These are phyloP conservation scores for Candida suzukii DNA, from an alignment of 805 yeast genomes.

Conservation along the genomic window DNA sequence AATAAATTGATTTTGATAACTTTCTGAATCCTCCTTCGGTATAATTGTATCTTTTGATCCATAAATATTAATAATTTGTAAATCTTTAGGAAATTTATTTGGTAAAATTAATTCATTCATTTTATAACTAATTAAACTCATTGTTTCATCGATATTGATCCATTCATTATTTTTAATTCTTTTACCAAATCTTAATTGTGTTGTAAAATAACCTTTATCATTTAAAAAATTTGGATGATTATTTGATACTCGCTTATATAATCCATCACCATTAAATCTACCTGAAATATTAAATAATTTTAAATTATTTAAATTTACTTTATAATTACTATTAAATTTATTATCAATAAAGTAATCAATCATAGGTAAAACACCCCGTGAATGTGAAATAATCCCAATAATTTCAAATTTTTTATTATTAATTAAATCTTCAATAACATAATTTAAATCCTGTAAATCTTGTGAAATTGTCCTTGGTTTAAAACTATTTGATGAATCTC, in stretches of 20 bases:
- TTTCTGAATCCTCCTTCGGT: constrained; percentile 54
- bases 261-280: constrained; percentile 49
- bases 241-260: constrained; percentile 29
- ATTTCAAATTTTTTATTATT: constrained; percentile 35
- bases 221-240: not conserved
- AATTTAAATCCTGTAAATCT: constrained; percentile 64
- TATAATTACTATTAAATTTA: constrained; percentile 20
- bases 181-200: not conserved
- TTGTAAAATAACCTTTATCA: not conserved
- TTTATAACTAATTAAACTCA: not conserved
- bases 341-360: constrained; percentile 59
- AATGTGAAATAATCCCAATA: constrained; percentile 64
- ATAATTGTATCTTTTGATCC: constrained; percentile 65
- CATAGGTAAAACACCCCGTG: constrained; percentile 74
- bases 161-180: not conserved
- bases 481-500: constrained; percentile 54
- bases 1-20: constrained; percentile 46
- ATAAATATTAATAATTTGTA: constrained; percentile 59
- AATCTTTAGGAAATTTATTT: constrained; percentile 31
- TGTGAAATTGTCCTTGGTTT: constrained; percentile 43
- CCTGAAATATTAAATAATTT: constrained; percentile 67
- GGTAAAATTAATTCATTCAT: not conserved
- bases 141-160: not conserved
- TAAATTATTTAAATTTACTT: constrained; percentile 28
- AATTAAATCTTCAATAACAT: constrained; percentile 32